Percentiles rank a stretch among this genome's conserved stretches.
phyloP scores from a whole-genome alignment of 2,329 filamentous ascomycete species.

The Venturia oleaginea region DNA sequence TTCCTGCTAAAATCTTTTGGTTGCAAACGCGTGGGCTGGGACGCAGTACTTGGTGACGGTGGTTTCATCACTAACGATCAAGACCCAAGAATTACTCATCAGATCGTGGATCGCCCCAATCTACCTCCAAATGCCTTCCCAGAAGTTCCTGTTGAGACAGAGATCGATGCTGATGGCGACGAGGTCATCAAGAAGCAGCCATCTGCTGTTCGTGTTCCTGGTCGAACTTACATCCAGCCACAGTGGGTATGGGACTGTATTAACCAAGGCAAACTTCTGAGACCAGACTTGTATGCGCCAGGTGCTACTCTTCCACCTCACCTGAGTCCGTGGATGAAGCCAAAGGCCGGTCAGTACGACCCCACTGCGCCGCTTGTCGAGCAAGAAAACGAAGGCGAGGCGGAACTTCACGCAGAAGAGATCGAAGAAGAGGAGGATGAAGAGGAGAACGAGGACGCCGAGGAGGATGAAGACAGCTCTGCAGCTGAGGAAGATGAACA shows the following conservation, averaged over 20 bases:
- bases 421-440: slow-evolving; percentile 29
- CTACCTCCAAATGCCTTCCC: slow-evolving; percentile 41
- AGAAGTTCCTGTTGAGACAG: slow-evolving; percentile 17
- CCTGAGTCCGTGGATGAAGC: slow-evolving; percentile 90
- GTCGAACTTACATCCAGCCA: slow-evolving; percentile 85
- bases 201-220: slow-evolving; percentile 66
- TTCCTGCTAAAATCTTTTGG: slow-evolving; percentile 91
- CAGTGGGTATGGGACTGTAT: slow-evolving; percentile 98
- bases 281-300: slow-evolving; percentile 79
- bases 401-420: slow-evolving; percentile 57
- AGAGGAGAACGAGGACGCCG: slow-evolving; percentile 28
- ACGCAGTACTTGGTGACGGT: slow-evolving; percentile 79
- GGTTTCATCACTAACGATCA: slow-evolving; percentile 85
- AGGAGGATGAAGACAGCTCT: slow-evolving; percentile 32
- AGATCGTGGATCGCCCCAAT: slow-evolving; percentile 84
- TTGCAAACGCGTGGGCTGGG: slow-evolving; percentile 94
- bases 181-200: slow-evolving; percentile 26
- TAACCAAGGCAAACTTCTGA: slow-evolving; percentile 82
- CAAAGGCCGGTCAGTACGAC: slow-evolving; percentile 72
- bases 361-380: slow-evolving; percentile 77
- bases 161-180: slow-evolving; percentile 34
- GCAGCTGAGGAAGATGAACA: slow-evolving; percentile 33
- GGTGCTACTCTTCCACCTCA: slow-evolving; percentile 87
- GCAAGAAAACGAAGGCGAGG: slow-evolving; percentile 81
- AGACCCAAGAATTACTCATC: slow-evolving; percentile 86